These are phyloP conservation scores for Solanum pinnatisectum DNA, from an alignment of 257 asterid species.

Conservation along the genomic window DNA sequence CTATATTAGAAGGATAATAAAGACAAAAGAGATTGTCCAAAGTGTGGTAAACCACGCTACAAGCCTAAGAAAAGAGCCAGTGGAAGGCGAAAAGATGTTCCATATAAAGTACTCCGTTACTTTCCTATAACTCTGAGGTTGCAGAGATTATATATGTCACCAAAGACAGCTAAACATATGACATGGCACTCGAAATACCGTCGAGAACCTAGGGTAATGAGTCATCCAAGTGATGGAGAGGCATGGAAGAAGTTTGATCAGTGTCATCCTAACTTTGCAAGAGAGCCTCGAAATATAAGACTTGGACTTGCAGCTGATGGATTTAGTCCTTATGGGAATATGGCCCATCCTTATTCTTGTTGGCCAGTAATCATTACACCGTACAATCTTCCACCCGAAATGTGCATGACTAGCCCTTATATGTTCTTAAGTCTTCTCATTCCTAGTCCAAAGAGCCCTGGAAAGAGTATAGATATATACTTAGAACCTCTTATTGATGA, in stretches of 20 bases:
- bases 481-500: not conserved
- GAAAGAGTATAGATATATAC: not conserved
- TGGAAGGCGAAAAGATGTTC: too few relatives aligned
- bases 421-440: too few relatives aligned
- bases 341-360: not conserved
- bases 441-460: not conserved
- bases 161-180: too few relatives aligned
- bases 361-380: not conserved
- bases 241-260: not conserved
- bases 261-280: not conserved
- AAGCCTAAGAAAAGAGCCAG: not conserved
- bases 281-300: not conserved
- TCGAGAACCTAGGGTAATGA: not conserved
- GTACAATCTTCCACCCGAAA: not conserved
- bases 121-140: too few relatives aligned
- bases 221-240: not conserved
- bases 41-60: not conserved
- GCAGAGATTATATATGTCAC: too few relatives aligned
- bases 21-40: not conserved
- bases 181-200: too few relatives aligned
- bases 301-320: not conserved
- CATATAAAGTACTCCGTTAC: too few relatives aligned
- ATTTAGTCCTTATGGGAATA: too few relatives aligned
- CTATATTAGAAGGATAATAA: not conserved
- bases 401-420: not conserved